A percentile compares a stretch with the other conserved stretches of the same genome.
Conservation (phyloP, 495 filamentous ascomycete genomes). For the Aspergillus sclerotioniger region DNA sequence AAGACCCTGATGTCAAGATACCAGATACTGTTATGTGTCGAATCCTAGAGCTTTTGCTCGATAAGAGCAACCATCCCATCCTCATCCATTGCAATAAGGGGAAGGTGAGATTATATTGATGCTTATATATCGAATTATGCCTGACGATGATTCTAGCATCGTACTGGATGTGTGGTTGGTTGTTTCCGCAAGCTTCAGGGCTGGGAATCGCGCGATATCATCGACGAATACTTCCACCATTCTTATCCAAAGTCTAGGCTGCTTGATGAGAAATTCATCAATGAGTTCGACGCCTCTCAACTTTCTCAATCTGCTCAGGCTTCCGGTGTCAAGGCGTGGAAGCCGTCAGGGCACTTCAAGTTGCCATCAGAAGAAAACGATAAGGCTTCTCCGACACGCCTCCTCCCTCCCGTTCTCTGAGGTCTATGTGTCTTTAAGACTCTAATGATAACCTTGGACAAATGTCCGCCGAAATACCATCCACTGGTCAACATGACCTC, state of each 20-base stretch:
- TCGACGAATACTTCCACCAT: conserved; percentile 66
- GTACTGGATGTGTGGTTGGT: conserved; percentile 77
- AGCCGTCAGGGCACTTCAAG: conserved; percentile 5
- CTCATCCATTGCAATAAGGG: conserved; percentile 89
- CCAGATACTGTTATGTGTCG: conserved; percentile 59
- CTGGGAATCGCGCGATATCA: conserved; percentile 54
- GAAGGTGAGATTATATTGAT: conserved; percentile 50
- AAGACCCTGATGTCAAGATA: conserved; percentile 53
- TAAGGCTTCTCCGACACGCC: background rate
- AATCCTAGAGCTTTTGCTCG: conserved; percentile 62
- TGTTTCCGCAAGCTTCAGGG: conserved; percentile 65
- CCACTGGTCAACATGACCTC: background rate
- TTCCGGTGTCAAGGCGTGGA: conserved; percentile 20
- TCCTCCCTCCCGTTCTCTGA: conserved; percentile 6
- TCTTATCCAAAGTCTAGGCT: conserved; percentile 61
- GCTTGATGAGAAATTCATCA: conserved; percentile 54
- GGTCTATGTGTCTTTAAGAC: background rate
- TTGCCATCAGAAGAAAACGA: background rate
- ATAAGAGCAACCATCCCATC: conserved; percentile 67
- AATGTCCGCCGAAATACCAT: background rate
- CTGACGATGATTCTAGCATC: conserved; percentile 52
- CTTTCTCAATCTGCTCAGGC: conserved; percentile 11
- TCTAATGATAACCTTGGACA: background rate
- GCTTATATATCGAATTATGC: background rate
- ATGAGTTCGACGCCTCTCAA: conserved; percentile 38